Base-by-base conservation (phyloP, 1,284 basidiomycete species). In the Puccinia coronata region DNA sequence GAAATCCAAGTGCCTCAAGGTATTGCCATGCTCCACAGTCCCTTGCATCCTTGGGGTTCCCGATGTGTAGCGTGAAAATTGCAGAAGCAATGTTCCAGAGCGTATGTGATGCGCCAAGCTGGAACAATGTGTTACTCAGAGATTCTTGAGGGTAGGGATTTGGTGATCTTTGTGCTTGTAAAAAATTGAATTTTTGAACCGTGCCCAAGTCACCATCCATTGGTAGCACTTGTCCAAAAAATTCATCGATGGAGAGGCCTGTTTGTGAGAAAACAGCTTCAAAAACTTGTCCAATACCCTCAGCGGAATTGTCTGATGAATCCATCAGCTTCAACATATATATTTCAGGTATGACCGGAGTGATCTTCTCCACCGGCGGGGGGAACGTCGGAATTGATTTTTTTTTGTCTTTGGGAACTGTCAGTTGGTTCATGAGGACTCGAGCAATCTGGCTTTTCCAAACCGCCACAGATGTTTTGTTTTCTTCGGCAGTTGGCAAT, bases 241-340 rank as follows among this genome's bases (percentile, higher is more conserved):
- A 61, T 5, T 61, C 57, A 5, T 61, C 16, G 23, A 2, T 12
- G 2, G 11, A 31, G 6, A 61, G 57, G 11, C 57, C 57, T 3
- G 57, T 11, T 20, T 61, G 57, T 28, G 3, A 25, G 11, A 61
- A 2, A 36, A 61, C 31, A 12, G 57, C 4, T 5, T 20, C 12
- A 25, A 61, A 61, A 5, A 61, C 57, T 28, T 61, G n/a, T 28
- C 57, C 57, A 12, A 61, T 61, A 28, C 57, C 57, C 23, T 61
- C 34, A 4, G 57, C 57, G 5, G 34, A 36, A 20, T 65, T 65
- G 6, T 41, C 61, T 1, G 61, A 65, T 2, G 61, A 31, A n/a
- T 65, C 61, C 28, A 65, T 65, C 39, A 65, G 18, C 34, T 65
- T 65, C 34, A 65, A 20, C 31, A 65, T 65, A 6, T 39, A n/a